These are phyloP conservation scores for Talaromyces sp. DNA, from an alignment of 2,329 filamentous ascomycete species.

Conservation along the genomic window DNA sequence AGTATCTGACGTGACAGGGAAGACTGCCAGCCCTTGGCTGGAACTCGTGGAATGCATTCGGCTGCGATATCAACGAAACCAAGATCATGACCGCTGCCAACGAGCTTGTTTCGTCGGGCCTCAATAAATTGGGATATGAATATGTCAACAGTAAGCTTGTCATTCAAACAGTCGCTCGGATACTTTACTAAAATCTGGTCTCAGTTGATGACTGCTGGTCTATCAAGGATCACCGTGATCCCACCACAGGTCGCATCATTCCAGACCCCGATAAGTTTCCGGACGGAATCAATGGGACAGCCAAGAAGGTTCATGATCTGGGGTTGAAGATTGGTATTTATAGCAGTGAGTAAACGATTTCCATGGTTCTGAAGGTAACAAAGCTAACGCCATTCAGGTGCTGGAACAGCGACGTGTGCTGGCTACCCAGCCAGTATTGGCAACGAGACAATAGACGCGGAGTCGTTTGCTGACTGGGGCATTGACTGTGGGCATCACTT, in stretches of 20 bases:
- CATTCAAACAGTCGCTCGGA: background rate
- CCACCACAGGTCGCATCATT: conserved; percentile 39
- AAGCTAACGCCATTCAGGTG: conserved; percentile 16
- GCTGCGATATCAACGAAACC: conserved; percentile 43
- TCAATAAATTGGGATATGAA: conserved; percentile 46
- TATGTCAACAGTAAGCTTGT: conserved; percentile 37
- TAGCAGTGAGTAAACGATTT: conserved; percentile 16
- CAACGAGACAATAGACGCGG: conserved; percentile 54
- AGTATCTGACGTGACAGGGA: conserved; percentile 14
- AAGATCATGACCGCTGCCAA: conserved; percentile 44
- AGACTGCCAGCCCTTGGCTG: conserved; percentile 35
- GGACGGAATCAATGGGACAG: conserved; percentile 51
- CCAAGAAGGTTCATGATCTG: conserved; percentile 49
- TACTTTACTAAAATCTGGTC: background rate
- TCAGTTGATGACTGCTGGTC: conserved; percentile 59
- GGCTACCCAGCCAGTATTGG: conserved; percentile 54
- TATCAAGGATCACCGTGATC: conserved; percentile 38
- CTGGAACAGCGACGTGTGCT: conserved; percentile 45
- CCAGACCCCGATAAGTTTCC: conserved; percentile 52
- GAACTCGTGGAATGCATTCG: conserved; percentile 44
- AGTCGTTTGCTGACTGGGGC: conserved; percentile 54
- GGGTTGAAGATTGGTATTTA: conserved; percentile 62
- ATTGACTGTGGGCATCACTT: conserved; percentile 42
- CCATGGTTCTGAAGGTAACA: background rate
- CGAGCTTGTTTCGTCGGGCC: conserved; percentile 40